Evolutionary conservation across 306 rosid species (phyloP), one percentile per base, ranked within the genome.

Genomic region (Albizia julibrissin): DNA sequence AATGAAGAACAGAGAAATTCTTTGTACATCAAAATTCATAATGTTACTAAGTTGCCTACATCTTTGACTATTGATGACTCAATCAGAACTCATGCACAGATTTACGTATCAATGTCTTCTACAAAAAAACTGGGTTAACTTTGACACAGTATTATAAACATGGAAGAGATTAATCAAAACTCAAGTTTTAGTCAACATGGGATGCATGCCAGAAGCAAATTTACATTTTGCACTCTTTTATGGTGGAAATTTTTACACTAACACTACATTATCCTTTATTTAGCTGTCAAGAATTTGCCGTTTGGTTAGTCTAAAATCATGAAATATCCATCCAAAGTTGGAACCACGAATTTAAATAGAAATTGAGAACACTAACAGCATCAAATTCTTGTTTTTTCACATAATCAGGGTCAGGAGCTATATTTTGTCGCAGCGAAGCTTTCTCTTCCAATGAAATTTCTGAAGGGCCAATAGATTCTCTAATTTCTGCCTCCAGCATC

Each of bases 401-500:
- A 34, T 54, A 4, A 34, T 75, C 89, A 77, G 86, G 81, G 47
- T 83, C 58, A 46, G 91, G 12, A 44, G 87, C 72, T 9, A 47
- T 75, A 62, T 69, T 87, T 33, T 87, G 91, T 70, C 84, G 82
- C n/a, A 81, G 34, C 21, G 82, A 81, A 65, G 86, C 54, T 44
- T 72, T 86, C 85, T 81, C 91, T 77, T 49, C 90, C 75, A 79
- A 66, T 69, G 84, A 78, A 7, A 39, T 61, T 80, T 84, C 80
- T 58, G 83, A 75, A 74, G 72, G 50, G 65, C 84, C 39, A 27
- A 84, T 26, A 76, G 93, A 85, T 44, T 91, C 91, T 88, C 85
- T 88, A 29, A 87, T 75, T 79, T 92, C 99, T 14, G 82, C 90
- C 85, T 95, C 98, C 74, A 93, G 86, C 85, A 91, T 81, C 66